Percentiles rank a stretch among this genome's conserved stretches.
Conservation (phyloP, 345 rosid genomes). For the Ceriops decandra region DNA sequence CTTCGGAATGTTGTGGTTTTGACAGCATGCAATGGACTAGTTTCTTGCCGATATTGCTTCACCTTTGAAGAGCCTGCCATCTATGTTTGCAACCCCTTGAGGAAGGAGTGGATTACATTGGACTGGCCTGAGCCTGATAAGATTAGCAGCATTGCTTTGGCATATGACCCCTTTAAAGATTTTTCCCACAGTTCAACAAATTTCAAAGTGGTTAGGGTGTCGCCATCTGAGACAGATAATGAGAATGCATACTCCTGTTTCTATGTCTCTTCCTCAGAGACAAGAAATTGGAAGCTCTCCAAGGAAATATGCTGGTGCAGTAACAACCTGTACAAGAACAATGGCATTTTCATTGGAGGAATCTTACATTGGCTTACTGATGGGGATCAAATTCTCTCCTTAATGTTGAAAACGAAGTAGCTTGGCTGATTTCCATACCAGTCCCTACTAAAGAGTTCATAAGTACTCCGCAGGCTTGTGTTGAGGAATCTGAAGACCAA, state of each 20-base stretch:
- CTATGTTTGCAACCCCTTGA: slow-evolving; percentile 42
- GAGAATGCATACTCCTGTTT: slow-evolving; percentile 22
- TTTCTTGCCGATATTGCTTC: slow-evolving; percentile 34
- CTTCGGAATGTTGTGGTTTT: slow-evolving; percentile 35
- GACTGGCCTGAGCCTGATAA: slow-evolving; percentile 27
- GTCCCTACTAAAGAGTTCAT: slow-evolving; percentile 21
- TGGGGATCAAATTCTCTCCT: slow-evolving; percentile 34
- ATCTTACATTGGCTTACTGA: slow-evolving; percentile 40
- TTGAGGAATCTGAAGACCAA: slow-evolving; percentile 33
- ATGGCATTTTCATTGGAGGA: slow-evolving; percentile 30
- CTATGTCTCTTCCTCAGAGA: slow-evolving; percentile 27
- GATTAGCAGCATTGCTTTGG: slow-evolving; percentile 27
- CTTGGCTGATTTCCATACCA: slow-evolving; percentile 36
- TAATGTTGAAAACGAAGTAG: slow-evolving; percentile 26
- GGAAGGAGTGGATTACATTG: slow-evolving; percentile 32
- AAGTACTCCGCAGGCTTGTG: slow-evolving; percentile 29
- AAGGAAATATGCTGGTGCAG: slow-evolving; percentile 32
- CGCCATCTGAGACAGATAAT: slow-evolving; percentile 9
- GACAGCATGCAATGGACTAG: slow-evolving; percentile 38
- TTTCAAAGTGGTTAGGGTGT: slow-evolving; percentile 32
- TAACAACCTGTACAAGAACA: slow-evolving; percentile 25
- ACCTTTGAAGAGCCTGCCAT: slow-evolving; percentile 28
- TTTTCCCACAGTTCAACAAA: slow-evolving; percentile 10
- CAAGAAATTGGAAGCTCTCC: slow-evolving; percentile 30
- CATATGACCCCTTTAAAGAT: slow-evolving; percentile 32